Conservation (phyloP, 2,329 filamentous ascomycete species). For the Monilinia fructicola region DNA sequence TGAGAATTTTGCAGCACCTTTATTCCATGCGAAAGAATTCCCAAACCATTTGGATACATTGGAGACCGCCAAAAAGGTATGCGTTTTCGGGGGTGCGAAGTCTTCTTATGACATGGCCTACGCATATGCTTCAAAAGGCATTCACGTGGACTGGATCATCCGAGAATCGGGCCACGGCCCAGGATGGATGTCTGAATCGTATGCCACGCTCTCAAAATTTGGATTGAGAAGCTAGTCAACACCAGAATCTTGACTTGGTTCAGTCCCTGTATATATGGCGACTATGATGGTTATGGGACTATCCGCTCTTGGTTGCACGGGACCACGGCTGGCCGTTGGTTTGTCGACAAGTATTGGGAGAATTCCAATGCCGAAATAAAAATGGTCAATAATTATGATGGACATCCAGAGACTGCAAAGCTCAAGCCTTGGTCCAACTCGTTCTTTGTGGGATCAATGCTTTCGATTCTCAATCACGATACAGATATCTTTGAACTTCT, state of each 20-base stretch:
- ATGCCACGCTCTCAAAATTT: slow-evolving; percentile 65
- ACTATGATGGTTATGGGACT: slow-evolving; percentile 57
- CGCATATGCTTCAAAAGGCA: slow-evolving; percentile 55
- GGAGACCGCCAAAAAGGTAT: slow-evolving; percentile 46
- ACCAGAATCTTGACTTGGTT: slow-evolving; percentile 72
- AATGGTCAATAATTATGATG: slow-evolving; percentile 52
- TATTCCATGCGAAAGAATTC: slow-evolving; percentile 54
- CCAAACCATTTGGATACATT: slow-evolving; percentile 45
- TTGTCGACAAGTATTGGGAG: slow-evolving; percentile 59
- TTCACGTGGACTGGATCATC: slow-evolving; percentile 61
- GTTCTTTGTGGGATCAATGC: slow-evolving; percentile 54
- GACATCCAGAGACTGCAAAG: slow-evolving; percentile 53
- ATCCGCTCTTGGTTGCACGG: slow-evolving; percentile 57
- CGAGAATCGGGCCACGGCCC: slow-evolving; percentile 58
- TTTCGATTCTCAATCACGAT: slow-evolving; percentile 62
- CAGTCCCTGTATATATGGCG: slow-evolving; percentile 71
- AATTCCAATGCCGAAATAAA: slow-evolving; percentile 57
- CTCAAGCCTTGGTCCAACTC: slow-evolving; percentile 53
- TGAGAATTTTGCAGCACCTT: slow-evolving; percentile 47
- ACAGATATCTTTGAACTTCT: slow-evolving; percentile 58
- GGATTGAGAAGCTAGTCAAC: slow-evolving; percentile 66
- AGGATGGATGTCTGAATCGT: slow-evolving; percentile 57
- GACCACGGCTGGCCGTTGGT: slow-evolving; percentile 54
- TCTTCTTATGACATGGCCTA: slow-evolving; percentile 66
- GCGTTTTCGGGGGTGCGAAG: slow-evolving; percentile 63